Conservation (phyloP, 2,329 filamentous ascomycete genomes). For the Byssothecium circinans region DNA sequence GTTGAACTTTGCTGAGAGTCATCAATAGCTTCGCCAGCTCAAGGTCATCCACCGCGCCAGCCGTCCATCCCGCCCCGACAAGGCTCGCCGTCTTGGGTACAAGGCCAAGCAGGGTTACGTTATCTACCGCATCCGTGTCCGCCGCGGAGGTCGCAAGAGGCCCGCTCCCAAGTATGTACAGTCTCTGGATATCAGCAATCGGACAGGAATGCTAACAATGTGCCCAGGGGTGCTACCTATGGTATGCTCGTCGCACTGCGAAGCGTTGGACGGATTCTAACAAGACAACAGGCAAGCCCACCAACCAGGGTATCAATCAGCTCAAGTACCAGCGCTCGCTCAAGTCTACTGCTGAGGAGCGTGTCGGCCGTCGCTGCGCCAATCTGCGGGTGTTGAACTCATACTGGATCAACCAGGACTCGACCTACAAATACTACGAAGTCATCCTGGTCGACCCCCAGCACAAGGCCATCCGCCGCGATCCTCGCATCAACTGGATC, state of each 20-base stretch:
- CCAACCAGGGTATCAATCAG: slow-evolving; percentile 99
- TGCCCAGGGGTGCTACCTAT: slow-evolving; percentile 83
- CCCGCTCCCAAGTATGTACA: slow-evolving; percentile 71
- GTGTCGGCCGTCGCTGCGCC: slow-evolving; percentile 97
- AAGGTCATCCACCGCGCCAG: slow-evolving; percentile 99
- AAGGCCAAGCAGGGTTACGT: slow-evolving; percentile 99
- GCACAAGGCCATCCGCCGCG: slow-evolving; percentile 99
- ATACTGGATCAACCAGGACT: slow-evolving; percentile 99
- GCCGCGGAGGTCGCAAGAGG: slow-evolving; percentile 98
- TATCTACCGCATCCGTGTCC: slow-evolving; percentile 98
- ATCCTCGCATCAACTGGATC: slow-evolving; percentile 99
- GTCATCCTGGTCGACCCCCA: slow-evolving; percentile 99
- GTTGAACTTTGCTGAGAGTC: slow-evolving; percentile 99
- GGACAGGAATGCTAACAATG: slow-evolving; percentile 46
- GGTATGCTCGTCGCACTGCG: slow-evolving; percentile 62
- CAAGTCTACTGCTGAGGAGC: slow-evolving; percentile 97
- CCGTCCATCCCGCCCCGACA: slow-evolving; percentile 97
- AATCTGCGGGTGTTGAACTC: slow-evolving; percentile 99
- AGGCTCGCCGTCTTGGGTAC: slow-evolving; percentile 99
- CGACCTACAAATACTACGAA: slow-evolving; percentile 99
- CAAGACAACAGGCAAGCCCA: slow-evolving; percentile 81
- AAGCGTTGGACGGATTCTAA: slow-evolving; percentile 22
- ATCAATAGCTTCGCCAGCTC: slow-evolving; percentile 99
- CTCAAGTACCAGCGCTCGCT: slow-evolving; percentile 99
- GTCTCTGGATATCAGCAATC: background rate